Percentiles rank a stretch among this genome's conserved stretches.
phyloP scores from a whole-genome alignment of 176 grass and related monocot genomes.

The Oryza brachyantha region DNA sequence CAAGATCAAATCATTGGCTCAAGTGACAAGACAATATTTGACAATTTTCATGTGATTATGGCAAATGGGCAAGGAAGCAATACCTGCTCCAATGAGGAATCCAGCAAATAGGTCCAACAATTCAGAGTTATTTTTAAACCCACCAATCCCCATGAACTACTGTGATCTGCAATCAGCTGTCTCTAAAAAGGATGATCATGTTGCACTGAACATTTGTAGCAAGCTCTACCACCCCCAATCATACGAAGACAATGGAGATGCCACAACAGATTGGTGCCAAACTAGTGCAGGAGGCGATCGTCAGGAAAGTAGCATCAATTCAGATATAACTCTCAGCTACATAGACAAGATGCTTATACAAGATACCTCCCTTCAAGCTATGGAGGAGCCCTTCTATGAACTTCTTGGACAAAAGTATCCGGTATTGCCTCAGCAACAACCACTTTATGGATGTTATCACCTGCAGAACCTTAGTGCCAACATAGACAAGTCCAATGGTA shows the following conservation, averaged over 20 bases:
- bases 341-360: slow-evolving; percentile 55
- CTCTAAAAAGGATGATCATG: not conserved
- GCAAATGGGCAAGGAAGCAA: not conserved
- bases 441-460: not conserved
- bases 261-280: not conserved
- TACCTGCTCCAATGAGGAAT: not conserved
- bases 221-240: not conserved
- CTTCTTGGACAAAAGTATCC: slow-evolving; percentile 53
- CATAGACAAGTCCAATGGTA: slow-evolving; percentile 16
- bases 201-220: not conserved
- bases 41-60: not conserved
- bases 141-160: slow-evolving; percentile 5
- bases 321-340: slow-evolving; percentile 46
- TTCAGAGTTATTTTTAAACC: slow-evolving; percentile 8
- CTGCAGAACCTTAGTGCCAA: slow-evolving; percentile 15
- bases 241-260: not conserved
- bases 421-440: slow-evolving; percentile 4
- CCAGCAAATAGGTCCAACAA: not conserved
- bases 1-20: slow-evolving; percentile 7
- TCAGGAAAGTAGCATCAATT: slow-evolving; percentile 24
- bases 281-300: not conserved
- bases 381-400: slow-evolving; percentile 60
- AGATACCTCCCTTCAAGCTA: slow-evolving; percentile 38
- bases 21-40: not conserved
- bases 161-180: not conserved